Base-by-base conservation (phyloP, 2,329 filamentous ascomycete genomes). In the Apiospora pterosperma region DNA sequence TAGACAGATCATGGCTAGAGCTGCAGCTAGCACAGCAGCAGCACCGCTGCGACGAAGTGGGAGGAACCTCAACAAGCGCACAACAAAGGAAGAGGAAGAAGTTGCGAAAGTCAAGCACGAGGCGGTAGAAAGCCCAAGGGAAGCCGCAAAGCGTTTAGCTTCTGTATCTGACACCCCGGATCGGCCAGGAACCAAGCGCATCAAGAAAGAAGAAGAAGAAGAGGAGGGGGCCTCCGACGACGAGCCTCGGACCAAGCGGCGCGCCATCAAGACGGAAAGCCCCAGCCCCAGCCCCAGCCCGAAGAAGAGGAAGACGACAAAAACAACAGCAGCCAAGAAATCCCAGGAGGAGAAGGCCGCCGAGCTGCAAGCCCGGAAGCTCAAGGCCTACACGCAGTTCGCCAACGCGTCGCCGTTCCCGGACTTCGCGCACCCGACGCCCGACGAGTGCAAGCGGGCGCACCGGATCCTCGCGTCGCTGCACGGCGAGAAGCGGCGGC, bases 371-470 rank as follows among this genome's bases (percentile, higher is more conserved):
- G 76, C 77, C 14, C 79, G 76, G 65, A 83, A 83, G 63, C 76
- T 82, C 41, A 80, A 80, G 61, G 75, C 77, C 1, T 82, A 81
- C 67, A 62, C 76, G 1, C 75, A 78, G 42, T 79, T 79, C 70
- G 75, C 75, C 39, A 72, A 74, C 39, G 70, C 74, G 25, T 82
- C 88, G 1, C 92, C 92, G 0, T 95, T 90, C 68, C 90, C 91
- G 0, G 81, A 88, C 64, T 92, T 89, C 73, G 71, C 77, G 3
- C 87, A 83, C 67, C 92, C 92, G 0, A 92, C 89, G 0, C 75
- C 84, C 0, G 83, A 85, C 36, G 90, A 93, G 72, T 93, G 91
- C 75, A 80, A 85, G 66, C 83, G 88, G 64, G 90, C 92, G n/a
- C 87, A 88, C 66, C 77, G 79, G 4, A 82, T 93, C 31, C 84